Evolutionary conservation across 192 early-diverging fungal species (phyloP).

Genomic region (Backusella tarrabulga): DNA sequence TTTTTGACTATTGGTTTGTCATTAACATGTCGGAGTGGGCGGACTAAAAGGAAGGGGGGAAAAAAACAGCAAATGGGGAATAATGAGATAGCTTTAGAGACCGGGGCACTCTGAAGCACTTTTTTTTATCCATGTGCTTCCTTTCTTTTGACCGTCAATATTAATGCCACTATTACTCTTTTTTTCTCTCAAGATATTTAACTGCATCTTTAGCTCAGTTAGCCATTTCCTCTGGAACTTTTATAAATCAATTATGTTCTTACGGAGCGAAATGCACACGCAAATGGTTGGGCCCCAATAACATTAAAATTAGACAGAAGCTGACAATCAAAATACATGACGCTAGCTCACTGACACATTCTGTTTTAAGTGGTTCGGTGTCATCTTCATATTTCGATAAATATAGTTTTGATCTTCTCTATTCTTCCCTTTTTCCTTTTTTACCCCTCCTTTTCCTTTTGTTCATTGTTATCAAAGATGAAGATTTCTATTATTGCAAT

Average conservation of each 20-base stretch:
- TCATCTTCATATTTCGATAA: neutral
- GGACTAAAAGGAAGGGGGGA: neutral
- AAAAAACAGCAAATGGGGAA: neutral
- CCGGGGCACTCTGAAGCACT: neutral
- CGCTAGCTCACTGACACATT: neutral
- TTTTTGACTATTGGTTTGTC: neutral
- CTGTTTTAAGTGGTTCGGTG: neutral
- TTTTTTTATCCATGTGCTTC: neutral
- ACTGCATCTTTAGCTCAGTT: neutral
- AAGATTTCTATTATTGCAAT: constrained; percentile 28
- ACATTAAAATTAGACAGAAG: neutral
- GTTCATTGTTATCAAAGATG: constrained; percentile 8
- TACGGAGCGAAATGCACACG: neutral
- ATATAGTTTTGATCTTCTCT: neutral
- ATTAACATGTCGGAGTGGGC: neutral
- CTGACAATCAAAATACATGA: neutral
- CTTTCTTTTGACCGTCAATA: neutral
- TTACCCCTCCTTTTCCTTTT: neutral
- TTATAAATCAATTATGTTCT: neutral
- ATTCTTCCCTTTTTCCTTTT: neutral
- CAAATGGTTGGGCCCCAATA: neutral
- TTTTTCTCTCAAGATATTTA: neutral
- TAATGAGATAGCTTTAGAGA: neutral
- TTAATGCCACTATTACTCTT: neutral
- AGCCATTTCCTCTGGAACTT: neutral